Evolutionary conservation across 352 stramenopile species (phyloP).

Genomic region (Phytopythium kandeliae): DNA sequence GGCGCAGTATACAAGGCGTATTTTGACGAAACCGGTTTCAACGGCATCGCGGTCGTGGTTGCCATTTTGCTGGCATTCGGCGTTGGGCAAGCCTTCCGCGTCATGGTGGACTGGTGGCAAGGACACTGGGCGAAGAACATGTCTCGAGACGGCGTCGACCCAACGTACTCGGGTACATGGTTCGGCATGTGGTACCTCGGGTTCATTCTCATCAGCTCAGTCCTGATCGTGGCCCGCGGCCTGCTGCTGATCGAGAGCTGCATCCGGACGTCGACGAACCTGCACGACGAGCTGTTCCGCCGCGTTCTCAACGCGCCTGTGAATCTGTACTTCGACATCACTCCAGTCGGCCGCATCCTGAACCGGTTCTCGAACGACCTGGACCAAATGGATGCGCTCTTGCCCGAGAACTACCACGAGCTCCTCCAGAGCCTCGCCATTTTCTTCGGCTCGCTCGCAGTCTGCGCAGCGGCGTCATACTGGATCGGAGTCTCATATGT

Average conservation of each 20-base stretch:
- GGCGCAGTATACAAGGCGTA: constrained; percentile 15
- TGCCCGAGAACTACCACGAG: constrained; percentile 33
- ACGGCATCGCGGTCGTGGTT: constrained; percentile 9
- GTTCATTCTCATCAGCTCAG: constrained; percentile 20
- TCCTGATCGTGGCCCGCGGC: constrained; percentile 16
- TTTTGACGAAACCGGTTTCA: constrained; percentile 21
- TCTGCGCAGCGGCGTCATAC: constrained; percentile 30
- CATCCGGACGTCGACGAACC: constrained; percentile 26
- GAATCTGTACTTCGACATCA: constrained; percentile 65
- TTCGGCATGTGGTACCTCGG: constrained; percentile 37
- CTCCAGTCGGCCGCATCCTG: constrained; percentile 54
- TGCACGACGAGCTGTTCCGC: constrained; percentile 44
- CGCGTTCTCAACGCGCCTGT: constrained; percentile 42
- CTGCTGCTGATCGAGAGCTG: constrained; percentile 34
- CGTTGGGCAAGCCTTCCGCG: constrained; percentile 11
- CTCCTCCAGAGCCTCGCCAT: constrained; percentile 27
- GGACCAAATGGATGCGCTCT: constrained; percentile 44
- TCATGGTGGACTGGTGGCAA: constrained; percentile 22
- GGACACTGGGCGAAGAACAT: constrained; percentile 22
- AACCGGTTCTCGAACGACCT: constrained; percentile 64
- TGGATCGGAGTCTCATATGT: constrained; percentile 50
- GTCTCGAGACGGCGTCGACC: constrained; percentile 9
- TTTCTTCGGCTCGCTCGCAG: constrained; percentile 22
- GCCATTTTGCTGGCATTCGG: constrained; percentile 3
- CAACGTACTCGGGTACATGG: constrained; percentile 25